A percentile compares a stretch with the other conserved stretches of the same genome.
Conservation (phyloP, 441 rosid species). For the Euphorbia celastroides region DNA sequence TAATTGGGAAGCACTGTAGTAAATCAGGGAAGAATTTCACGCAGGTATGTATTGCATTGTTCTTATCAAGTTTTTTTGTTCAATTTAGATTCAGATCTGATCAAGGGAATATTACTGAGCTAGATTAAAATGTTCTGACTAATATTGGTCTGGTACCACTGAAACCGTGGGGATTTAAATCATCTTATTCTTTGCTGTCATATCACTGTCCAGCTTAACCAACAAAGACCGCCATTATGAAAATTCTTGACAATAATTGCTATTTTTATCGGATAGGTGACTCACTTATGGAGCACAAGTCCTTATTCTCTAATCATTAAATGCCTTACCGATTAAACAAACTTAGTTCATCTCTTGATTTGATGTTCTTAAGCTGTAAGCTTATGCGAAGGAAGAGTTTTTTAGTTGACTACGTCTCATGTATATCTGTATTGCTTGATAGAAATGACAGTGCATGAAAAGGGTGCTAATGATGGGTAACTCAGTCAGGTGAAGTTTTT, state of each 20-base stretch:
- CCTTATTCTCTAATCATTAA: not conserved
- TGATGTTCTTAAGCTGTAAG: not conserved
- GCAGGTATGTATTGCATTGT: conserved; percentile 38
- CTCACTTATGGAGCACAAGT: not conserved
- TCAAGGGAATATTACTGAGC: not conserved
- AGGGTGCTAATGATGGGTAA: not conserved
- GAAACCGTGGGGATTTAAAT: not conserved
- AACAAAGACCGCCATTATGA: not conserved
- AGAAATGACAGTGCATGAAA: not conserved
- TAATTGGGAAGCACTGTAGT: conserved; percentile 21
- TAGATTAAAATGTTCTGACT: not conserved
- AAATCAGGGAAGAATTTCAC: conserved; percentile 31
- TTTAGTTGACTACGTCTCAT: not conserved
- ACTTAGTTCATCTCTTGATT: not conserved
- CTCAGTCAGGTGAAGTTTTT: not conserved
- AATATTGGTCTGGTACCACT: not conserved
- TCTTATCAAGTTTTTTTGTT: not conserved
- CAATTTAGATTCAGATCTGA: not conserved
- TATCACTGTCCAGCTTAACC: not conserved
- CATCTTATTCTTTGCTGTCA: not conserved
- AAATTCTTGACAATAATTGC: not conserved
- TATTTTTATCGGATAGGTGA: not conserved
- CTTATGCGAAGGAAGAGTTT: not conserved
- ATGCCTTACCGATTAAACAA: not conserved
- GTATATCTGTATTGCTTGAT: not conserved